These are phyloP conservation scores for Aureobasidium sp. DNA, from an alignment of 2,329 filamentous ascomycete genomes.

Conservation along the genomic window DNA sequence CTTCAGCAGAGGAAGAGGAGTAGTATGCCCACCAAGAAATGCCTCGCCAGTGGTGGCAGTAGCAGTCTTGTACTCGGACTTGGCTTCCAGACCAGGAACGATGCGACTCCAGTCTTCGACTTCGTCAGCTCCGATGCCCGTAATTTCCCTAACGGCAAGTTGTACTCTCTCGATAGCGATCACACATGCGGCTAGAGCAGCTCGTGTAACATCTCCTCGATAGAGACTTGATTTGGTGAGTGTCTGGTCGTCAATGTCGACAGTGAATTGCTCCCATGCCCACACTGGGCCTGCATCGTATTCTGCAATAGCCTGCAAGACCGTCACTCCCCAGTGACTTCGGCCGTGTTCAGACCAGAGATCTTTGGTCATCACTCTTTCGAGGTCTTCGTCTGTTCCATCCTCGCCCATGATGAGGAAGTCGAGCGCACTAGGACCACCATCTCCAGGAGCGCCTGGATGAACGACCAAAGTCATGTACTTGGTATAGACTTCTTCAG, in stretches of 20 bases:
- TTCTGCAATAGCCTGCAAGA: conserved; percentile 33
- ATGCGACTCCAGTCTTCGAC: conserved; percentile 12
- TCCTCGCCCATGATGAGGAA: conserved; percentile 39
- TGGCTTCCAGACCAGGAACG: conserved; percentile 22
- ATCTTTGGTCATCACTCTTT: conserved; percentile 24
- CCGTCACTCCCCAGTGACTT: conserved; percentile 35
- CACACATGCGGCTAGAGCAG: conserved; percentile 31
- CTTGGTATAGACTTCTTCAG: conserved; percentile 30
- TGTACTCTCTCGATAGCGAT: conserved; percentile 33
- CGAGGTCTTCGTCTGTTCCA: conserved; percentile 27
- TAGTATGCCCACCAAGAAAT: conserved; percentile 33
- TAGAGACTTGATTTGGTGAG: conserved; percentile 37
- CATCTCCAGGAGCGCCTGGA: conserved; percentile 36
- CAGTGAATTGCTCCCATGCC: conserved; percentile 36
- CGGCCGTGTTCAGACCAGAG: conserved; percentile 26
- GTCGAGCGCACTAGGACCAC: conserved; percentile 35
- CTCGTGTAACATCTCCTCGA: conserved; percentile 32
- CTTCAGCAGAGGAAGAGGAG: conserved; percentile 33
- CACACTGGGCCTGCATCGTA: conserved; percentile 39
- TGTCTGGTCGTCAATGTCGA: conserved; percentile 33
- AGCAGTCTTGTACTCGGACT: conserved; percentile 22
- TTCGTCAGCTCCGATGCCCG: background rate
- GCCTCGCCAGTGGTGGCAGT: conserved; percentile 30
- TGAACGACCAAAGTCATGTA: conserved; percentile 36
- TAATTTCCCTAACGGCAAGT: conserved; percentile 18